These are phyloP conservation scores for Tubosaeta sp. DNA, from an alignment of 768 basidiomycete species.

Conservation along the genomic window DNA sequence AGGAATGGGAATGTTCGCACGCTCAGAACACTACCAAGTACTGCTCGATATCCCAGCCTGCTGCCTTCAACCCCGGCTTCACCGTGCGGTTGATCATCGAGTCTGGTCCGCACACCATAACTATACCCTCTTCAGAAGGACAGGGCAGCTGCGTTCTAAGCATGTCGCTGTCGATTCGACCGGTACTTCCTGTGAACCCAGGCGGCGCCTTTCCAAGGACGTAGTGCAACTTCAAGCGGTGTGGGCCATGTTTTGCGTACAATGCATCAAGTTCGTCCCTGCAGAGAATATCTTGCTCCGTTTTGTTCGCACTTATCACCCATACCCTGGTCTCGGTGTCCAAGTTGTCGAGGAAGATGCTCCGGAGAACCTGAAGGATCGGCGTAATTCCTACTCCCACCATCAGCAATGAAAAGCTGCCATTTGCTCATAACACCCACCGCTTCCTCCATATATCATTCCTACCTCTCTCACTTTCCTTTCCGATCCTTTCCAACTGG, in stretches of 20 bases:
- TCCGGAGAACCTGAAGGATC: slow-evolving; percentile 51
- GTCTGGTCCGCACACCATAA: slow-evolving; percentile 51
- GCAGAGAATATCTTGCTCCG: slow-evolving; percentile 48
- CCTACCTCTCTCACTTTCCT: slow-evolving; percentile 40
- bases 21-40: slow-evolving; percentile 34
- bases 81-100: slow-evolving; percentile 34
- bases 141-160: slow-evolving; percentile 38
- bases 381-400: slow-evolving; percentile 45
- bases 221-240: slow-evolving; percentile 41
- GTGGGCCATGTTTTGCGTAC: slow-evolving; percentile 19
- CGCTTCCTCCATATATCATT: slow-evolving; percentile 56
- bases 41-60: slow-evolving; percentile 35
- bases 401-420: neutral
- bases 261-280: slow-evolving; percentile 45
- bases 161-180: slow-evolving; percentile 39
- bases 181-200: slow-evolving; percentile 39
- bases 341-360: slow-evolving; percentile 37
- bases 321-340: slow-evolving; percentile 40
- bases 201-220: slow-evolving; percentile 34
- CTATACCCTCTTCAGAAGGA: slow-evolving; percentile 35
- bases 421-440: slow-evolving; percentile 23
- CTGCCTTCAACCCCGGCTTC: slow-evolving; percentile 27
- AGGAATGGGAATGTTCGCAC: too few relatives aligned
- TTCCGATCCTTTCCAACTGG: slow-evolving; percentile 34
- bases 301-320: slow-evolving; percentile 46